Percentiles rank a stretch among this genome's conserved stretches.
These are phyloP conservation scores for Ambrosia artemisiifolia DNA, from an alignment of 129 eudicot species.

Conservation along the genomic window DNA sequence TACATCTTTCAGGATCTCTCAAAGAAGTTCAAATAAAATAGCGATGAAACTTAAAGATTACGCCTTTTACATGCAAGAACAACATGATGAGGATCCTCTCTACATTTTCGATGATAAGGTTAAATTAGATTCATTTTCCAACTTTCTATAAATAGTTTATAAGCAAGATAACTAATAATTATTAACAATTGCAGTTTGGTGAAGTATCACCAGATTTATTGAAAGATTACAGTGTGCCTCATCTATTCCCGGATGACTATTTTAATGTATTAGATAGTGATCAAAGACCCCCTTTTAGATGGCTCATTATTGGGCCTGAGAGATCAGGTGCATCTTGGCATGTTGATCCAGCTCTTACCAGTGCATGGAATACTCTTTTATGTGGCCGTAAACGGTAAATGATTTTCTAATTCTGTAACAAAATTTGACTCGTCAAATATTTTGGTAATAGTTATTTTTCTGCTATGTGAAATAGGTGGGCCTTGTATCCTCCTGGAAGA, in stretches of 20 bases:
- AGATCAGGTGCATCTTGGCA: constrained; percentile 99
- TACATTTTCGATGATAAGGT: constrained; percentile 89
- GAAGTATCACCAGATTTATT: constrained; percentile 81
- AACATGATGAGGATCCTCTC: constrained; percentile 97
- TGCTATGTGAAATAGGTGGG: constrained; percentile 66
- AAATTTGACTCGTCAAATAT: not conserved
- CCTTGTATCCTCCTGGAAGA: constrained; percentile 97
- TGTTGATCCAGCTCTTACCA: constrained; percentile 99
- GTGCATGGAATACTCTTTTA: constrained; percentile 85
- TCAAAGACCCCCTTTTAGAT: constrained; percentile 81
- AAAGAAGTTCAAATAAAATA: constrained; percentile 64
- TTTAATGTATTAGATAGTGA: constrained; percentile 76
- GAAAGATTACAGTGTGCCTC: constrained; percentile 84
- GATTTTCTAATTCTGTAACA: not conserved
- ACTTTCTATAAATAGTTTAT: constrained; percentile 6
- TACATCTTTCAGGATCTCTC: constrained; percentile 73
- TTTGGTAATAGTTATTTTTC: constrained; percentile 5
- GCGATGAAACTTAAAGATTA: constrained; percentile 79
- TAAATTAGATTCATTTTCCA: constrained; percentile 11
- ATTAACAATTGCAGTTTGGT: constrained; percentile 65
- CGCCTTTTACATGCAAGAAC: constrained; percentile 65
- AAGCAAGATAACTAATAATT: not conserved
- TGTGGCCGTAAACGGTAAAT: constrained; percentile 91
- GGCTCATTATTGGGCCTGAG: constrained; percentile 98
- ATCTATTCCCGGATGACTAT: constrained; percentile 79